Evolutionary conservation across 441 rosid species (phyloP), one percentile per base, ranked within the genome.

Genomic region (Pelargonium myrrhifolium): DNA sequence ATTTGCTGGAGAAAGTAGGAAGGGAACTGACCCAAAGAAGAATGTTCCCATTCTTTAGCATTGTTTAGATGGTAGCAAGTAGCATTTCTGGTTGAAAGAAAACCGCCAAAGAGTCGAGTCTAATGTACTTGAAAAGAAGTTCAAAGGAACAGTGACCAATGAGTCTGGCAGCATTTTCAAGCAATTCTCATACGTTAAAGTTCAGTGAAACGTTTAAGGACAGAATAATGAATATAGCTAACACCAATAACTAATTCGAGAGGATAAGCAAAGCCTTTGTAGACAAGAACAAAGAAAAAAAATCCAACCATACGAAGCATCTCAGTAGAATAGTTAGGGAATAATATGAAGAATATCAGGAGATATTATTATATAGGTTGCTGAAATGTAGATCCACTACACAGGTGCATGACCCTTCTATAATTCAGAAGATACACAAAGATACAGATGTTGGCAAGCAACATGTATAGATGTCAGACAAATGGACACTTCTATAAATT

Each of bases 401-500:
- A 63, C 35, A 68, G 67, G 70, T 56, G 65, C 69, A 65, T 42
- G 60, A 15, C 63, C 37, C 15, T 39, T 12, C 60, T 26, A 67
- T 55, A 58, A 18, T 69, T 51, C 43, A 45, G 66, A 62, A 68
- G 35, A 28, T 11, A 65, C 9, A 35, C 63, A 11, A 40, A 39
- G 14, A 61, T 31, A 62, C 66, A 75, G 24, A 43, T 28, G 28
- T 7, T 39, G 24, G 62, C 51, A 68, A 61, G 53, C 8, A 26
- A 22, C 55, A 67, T 53, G 68, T 56, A 59, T 17, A 53, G 35
- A 45, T 61, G 37, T 67, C 53, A 64, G 21, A 20, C 71, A 55
- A 66, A 66, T 43, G n/a, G 35, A 69, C 47, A 67, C 20, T 31
- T 47, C 49, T 24, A 62, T 17, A 72, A 65, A 66, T 45, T 65